A percentile compares a stretch with the other conserved stretches of the same genome.
Evolutionary conservation across 352 stramenopile species (phyloP).

Genomic region (Phytophthora idaei): DNA sequence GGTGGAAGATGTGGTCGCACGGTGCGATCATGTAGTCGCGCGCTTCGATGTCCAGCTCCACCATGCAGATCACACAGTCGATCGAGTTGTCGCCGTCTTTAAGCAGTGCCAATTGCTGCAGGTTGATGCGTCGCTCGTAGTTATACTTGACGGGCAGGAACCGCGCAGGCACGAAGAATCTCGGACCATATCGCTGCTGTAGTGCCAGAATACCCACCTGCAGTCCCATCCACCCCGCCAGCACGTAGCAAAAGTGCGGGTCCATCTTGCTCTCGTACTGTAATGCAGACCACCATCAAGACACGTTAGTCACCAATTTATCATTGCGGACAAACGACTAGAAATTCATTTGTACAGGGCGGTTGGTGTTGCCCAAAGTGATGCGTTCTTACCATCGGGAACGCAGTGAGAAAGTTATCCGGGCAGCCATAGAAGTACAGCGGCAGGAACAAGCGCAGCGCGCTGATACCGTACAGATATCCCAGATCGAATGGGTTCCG

Average conservation of each 20-base stretch:
- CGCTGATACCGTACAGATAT: constrained; percentile 96
- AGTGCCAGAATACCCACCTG: constrained; percentile 92
- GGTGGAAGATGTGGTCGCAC: constrained; percentile 97
- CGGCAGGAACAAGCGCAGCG: constrained; percentile 92
- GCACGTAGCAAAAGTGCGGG: constrained; percentile 64
- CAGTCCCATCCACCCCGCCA: constrained; percentile 92
- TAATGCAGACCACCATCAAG: constrained; percentile 6
- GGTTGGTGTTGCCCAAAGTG: neutral
- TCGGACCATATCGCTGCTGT: constrained; percentile 93
- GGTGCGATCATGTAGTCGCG: constrained; percentile 96
- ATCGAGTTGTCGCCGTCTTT: constrained; percentile 70
- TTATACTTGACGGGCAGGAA: constrained; percentile 98
- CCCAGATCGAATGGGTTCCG: constrained; percentile 93
- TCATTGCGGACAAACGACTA: neutral
- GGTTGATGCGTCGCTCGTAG: constrained; percentile 91
- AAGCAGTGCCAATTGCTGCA: constrained; percentile 70
- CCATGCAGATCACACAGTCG: constrained; percentile 90
- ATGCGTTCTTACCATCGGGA: constrained; percentile 70
- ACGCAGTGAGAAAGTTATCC: constrained; percentile 92
- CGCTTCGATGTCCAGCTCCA: constrained; percentile 76
- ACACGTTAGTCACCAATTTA: constrained; percentile 18
- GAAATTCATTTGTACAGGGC: constrained; percentile 6
- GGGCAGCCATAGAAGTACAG: constrained; percentile 96
- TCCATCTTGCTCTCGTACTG: constrained; percentile 80
- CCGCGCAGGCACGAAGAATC: constrained; percentile 95